Base-by-base conservation (phyloP, 208 protist genomes). In the Trypanosoma brucei region DNA sequence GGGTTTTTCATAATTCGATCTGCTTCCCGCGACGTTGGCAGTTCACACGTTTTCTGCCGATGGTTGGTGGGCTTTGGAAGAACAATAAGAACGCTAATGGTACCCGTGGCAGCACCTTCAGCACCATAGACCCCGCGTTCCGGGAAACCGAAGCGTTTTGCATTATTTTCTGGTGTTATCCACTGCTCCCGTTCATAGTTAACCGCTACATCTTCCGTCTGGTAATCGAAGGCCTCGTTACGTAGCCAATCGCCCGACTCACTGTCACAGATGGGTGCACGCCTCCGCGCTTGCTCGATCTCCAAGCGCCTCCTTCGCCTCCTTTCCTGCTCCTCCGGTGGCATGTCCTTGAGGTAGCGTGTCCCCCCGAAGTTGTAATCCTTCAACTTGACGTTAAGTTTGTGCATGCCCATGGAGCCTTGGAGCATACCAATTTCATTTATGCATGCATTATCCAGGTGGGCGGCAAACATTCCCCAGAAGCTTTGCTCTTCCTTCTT, bases 371-470 rank as follows among this genome's bases (percentile, higher is more conserved):
- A 94, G 57, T 78, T 76, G 66, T 83, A 96, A 69, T 96, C 91
- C 65, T 93, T 94, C 44, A 96, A 57, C 69, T 96, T 96, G 5
- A 96, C 83, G 53, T 94, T 94, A 1, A 96, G 71, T 58, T 96
- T 96, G 30, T 58, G 70, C 57, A 96, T 69, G 4, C 84, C 78
- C 54, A 96, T 85, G 13, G 84, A 79, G 8, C 82, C 76, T 3
- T 22, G 31, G 7, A 83, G 86, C 80, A 94, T 91, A 37, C 68
- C 37, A 34, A 91, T 73, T 68, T 86, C 79, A 22, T 73, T 60
- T 14, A 63, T 54, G 59, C 76, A 89, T 2, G 75, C 61, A 3
- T 60, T 35, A 63, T 74, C 65, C 14, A 94, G 62, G 74, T 94
- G 83, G 6, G 72, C 52, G 35, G 80, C 88, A 48, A 86, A 93